These are phyloP conservation scores for Phyllosticta citribraziliensis DNA, from an alignment of 2,329 filamentous ascomycete genomes.

Conservation along the genomic window DNA sequence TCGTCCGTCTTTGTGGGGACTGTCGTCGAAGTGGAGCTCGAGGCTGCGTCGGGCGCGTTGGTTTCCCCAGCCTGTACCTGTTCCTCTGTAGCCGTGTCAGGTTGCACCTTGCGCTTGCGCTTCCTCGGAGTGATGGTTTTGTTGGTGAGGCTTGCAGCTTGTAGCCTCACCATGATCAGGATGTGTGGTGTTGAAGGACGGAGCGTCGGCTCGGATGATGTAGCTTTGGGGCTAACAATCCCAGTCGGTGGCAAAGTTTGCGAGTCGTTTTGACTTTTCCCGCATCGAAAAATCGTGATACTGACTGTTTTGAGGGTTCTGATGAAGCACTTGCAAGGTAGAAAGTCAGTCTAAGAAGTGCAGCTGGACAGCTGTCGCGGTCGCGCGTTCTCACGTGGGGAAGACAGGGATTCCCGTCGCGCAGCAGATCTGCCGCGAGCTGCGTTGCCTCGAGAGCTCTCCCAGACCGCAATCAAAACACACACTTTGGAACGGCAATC, in stretches of 20 bases:
- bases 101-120: slow-evolving; percentile 35
- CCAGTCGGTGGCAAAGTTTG: background rate
- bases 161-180: slow-evolving; percentile 28
- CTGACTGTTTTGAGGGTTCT: too few relatives aligned
- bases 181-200: background rate
- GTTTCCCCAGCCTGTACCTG: slow-evolving; percentile 11
- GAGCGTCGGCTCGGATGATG: background rate
- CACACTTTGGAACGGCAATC: background rate
- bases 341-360: background rate
- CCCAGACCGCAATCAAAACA: background rate
- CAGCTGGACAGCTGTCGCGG: background rate
- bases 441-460: background rate
- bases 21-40: slow-evolving; percentile 28
- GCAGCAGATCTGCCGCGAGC: background rate
- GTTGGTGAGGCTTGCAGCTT: slow-evolving; percentile 36
- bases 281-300: background rate
- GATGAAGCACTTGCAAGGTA: background rate
- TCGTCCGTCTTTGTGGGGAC: slow-evolving; percentile 49
- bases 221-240: background rate
- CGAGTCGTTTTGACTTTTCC: background rate
- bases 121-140: slow-evolving; percentile 26
- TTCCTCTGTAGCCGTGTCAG: slow-evolving; percentile 16
- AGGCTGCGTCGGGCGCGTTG: slow-evolving; percentile 2
- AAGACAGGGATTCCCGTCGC: background rate
- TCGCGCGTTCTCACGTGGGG: background rate